Conservation (phyloP, 202 grass and related monocot genomes). For the Digitaria exilis region DNA sequence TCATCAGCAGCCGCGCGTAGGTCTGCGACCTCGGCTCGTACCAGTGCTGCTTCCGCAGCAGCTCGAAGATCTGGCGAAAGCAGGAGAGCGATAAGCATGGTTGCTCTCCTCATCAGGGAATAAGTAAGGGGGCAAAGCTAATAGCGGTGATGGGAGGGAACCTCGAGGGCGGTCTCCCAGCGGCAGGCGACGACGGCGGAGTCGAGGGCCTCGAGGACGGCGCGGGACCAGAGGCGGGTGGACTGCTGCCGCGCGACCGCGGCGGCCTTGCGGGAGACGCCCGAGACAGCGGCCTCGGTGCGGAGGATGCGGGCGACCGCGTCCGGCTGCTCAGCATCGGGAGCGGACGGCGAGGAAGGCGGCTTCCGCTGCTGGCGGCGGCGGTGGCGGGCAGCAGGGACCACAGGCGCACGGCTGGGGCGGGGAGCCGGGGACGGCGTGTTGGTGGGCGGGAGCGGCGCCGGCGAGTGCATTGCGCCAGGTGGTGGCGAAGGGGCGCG, state of each 20-base stretch:
- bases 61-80: conserved; percentile 68
- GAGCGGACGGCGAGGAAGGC: not conserved
- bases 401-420: not conserved
- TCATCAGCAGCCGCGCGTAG: conserved; percentile 71
- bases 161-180: conserved; percentile 86
- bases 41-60: conserved; percentile 82
- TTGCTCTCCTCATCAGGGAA: not conserved
- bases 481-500: not conserved
- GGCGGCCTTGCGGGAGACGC: conserved; percentile 57
- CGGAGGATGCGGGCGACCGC: conserved; percentile 70
- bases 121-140: not conserved
- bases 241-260: conserved; percentile 43
- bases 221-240: conserved; percentile 63
- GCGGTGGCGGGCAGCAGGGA: conserved; percentile 9
- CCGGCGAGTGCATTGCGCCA: conserved; percentile 3
- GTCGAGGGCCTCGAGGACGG: conserved; percentile 85
- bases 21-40: conserved; percentile 82
- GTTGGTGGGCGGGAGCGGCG: conserved; percentile 9
- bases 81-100: conserved; percentile 2
- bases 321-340: conserved; percentile 38
- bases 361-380: conserved; percentile 15
- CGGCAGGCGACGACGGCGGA: conserved; percentile 50
- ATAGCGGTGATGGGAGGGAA: not conserved
- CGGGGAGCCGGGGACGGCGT: not conserved
- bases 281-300: conserved; percentile 68